These are phyloP conservation scores for Russula emetica DNA, from an alignment of 768 basidiomycete genomes.

Conservation along the genomic window DNA sequence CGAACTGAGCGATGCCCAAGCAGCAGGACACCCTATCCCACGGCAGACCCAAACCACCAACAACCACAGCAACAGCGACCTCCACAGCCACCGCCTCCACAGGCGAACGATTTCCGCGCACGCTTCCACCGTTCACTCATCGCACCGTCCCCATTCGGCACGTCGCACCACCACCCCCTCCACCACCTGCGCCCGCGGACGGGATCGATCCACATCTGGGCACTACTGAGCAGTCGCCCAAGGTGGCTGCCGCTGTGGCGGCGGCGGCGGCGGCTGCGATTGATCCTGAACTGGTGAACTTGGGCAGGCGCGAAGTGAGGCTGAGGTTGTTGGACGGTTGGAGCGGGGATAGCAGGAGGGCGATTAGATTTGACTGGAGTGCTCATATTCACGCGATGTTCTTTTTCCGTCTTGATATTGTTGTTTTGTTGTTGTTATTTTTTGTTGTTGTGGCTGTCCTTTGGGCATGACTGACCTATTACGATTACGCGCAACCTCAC, in stretches of 20 bases:
- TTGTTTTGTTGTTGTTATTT: background rate
- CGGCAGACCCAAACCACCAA: slow-evolving; percentile 27
- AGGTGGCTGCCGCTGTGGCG: slow-evolving; percentile 21
- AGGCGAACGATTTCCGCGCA: slow-evolving; percentile 55
- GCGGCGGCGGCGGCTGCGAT: slow-evolving; percentile 15
- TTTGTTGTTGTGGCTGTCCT: slow-evolving; percentile 4
- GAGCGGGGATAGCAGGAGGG: slow-evolving; percentile 27
- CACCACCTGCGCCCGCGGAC: slow-evolving; percentile 21
- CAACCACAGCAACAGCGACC: background rate
- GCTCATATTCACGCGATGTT: background rate
- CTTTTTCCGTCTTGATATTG: background rate
- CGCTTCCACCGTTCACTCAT: slow-evolving; percentile 60
- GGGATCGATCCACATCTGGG: slow-evolving; percentile 30
- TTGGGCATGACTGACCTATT: background rate
- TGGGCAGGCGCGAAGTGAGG: slow-evolving; percentile 37
- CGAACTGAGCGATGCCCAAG: slow-evolving; percentile 25
- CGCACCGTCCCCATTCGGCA: slow-evolving; percentile 57
- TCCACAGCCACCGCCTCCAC: slow-evolving; percentile 17
- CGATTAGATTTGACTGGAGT: no score
- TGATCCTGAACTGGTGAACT: slow-evolving; percentile 36
- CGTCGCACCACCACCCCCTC: slow-evolving; percentile 22
- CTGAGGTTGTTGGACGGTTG: slow-evolving; percentile 34
- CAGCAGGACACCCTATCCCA: slow-evolving; percentile 23
- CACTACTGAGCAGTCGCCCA: slow-evolving; percentile 8
- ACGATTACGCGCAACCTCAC: slow-evolving; percentile 3